A percentile compares a stretch with the other conserved stretches of the same genome.
These are phyloP conservation scores for Cairneyella variabilis DNA, from an alignment of 495 filamentous ascomycete species.

Conservation along the genomic window DNA sequence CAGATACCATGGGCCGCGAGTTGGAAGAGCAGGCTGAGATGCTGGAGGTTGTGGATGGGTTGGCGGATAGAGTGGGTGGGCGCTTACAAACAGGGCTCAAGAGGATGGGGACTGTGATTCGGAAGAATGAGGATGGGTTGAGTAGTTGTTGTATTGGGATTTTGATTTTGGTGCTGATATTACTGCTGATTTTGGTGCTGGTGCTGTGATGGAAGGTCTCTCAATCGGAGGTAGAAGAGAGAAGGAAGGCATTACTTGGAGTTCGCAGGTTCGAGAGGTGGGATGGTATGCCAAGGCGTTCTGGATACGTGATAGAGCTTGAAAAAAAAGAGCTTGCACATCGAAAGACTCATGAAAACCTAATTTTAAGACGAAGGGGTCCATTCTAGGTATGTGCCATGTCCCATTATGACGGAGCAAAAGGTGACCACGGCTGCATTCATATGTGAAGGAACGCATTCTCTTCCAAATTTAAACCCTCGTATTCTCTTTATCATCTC, in stretches of 20 bases:
- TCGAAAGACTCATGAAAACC: too few relatives aligned
- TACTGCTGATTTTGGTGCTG: slow-evolving; percentile 71
- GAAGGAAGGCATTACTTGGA: not conserved
- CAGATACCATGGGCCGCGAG: slow-evolving; percentile 91
- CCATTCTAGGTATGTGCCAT: too few relatives aligned
- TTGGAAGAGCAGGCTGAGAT: slow-evolving; percentile 85
- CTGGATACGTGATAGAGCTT: too few relatives aligned
- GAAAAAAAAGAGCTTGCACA: too few relatives aligned
- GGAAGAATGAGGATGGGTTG: slow-evolving; percentile 85
- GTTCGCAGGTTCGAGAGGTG: not conserved
- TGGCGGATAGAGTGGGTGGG: slow-evolving; percentile 83
- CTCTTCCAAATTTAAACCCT: too few relatives aligned
- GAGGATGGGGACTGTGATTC: slow-evolving; percentile 77
- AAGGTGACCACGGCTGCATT: too few relatives aligned
- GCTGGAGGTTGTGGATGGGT: slow-evolving; percentile 73
- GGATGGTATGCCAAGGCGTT: too few relatives aligned
- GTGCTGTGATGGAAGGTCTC: slow-evolving; percentile 39
- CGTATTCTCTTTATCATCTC: too few relatives aligned
- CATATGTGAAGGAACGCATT: too few relatives aligned
- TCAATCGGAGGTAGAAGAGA: too few relatives aligned
- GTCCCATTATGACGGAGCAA: too few relatives aligned
- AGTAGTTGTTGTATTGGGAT: slow-evolving; percentile 91
- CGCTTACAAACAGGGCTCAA: slow-evolving; percentile 82
- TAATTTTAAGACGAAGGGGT: too few relatives aligned
- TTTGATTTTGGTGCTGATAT: slow-evolving; percentile 78